Percentiles rank a stretch among this genome's conserved stretches.
Evolutionary conservation across 371 early-diverging fungal species (phyloP).

Genomic region (Rhizopus microsporus): DNA sequence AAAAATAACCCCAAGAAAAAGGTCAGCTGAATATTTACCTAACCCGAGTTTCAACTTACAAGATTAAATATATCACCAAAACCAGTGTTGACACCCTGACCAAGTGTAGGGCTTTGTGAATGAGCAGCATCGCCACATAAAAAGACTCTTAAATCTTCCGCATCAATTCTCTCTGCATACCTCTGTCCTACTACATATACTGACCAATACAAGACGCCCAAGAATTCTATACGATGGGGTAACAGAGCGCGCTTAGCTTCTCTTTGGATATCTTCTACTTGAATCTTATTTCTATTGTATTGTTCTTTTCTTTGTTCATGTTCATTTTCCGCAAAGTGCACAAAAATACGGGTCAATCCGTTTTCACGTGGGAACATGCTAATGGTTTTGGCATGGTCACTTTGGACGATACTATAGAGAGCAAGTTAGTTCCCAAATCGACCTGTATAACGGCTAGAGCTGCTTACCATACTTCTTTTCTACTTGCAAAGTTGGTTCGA

Average conservation of each 20-base stretch:
- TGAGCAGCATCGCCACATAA: constrained; percentile 52
- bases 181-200: constrained; percentile 51
- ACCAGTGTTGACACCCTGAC: constrained; percentile 49
- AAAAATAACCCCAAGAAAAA: neutral
- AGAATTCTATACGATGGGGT: constrained; percentile 47
- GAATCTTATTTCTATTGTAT: constrained; percentile 49
- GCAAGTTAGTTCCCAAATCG: neutral
- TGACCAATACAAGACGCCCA: constrained; percentile 50
- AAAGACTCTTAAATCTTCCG: constrained; percentile 35
- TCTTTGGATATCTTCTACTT: constrained; percentile 48
- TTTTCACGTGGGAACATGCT: constrained; percentile 50
- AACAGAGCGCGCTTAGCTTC: constrained; percentile 48
- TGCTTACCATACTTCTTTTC: constrained; percentile 49
- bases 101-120: constrained; percentile 47
- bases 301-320: constrained; percentile 43
- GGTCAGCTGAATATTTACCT: neutral
- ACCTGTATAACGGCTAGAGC: neutral
- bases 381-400: constrained; percentile 38
- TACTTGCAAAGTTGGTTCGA: constrained; percentile 43
- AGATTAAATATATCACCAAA: constrained; percentile 50
- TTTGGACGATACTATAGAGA: constrained; percentile 38
- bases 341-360: constrained; percentile 47
- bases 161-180: constrained; percentile 32
- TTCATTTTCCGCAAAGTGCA: constrained; percentile 46
- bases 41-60: constrained; percentile 17